phyloP scores from a whole-genome alignment of 495 filamentous ascomycete species.

The Hypoxylon intermedium region DNA sequence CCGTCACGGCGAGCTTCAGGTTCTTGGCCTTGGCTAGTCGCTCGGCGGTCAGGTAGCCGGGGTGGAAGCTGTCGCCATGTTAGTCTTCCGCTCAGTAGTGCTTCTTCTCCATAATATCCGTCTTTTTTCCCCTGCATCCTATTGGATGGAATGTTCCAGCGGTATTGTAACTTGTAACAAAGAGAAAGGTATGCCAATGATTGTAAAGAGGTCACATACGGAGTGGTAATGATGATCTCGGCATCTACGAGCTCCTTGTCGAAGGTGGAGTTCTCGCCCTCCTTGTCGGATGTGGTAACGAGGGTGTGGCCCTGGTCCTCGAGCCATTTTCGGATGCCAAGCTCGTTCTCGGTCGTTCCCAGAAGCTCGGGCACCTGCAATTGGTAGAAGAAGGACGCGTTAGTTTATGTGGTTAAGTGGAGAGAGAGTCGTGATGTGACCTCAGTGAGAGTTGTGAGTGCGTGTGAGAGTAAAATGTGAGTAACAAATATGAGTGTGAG shows the following conservation, averaged over 20 bases:
- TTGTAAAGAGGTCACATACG: conserved; percentile 63
- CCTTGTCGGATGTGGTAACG: conserved; percentile 97
- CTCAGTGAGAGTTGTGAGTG: neutral
- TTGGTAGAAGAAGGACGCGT: conserved; percentile 30
- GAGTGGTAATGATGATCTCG: conserved; percentile 98
- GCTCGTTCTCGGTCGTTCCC: conserved; percentile 97
- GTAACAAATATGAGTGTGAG: too few relatives aligned
- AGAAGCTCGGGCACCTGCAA: conserved; percentile 80
- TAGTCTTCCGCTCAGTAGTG: conserved; percentile 2
- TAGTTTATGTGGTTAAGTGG: conserved; percentile 29
- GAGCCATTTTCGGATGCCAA: conserved; percentile 94
- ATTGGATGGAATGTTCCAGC: too few relatives aligned
- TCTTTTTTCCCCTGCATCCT: neutral
- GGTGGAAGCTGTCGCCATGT: conserved; percentile 81
- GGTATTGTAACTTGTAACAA: too few relatives aligned
- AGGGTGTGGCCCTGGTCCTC: conserved; percentile 95
- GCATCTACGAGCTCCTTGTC: conserved; percentile 95
- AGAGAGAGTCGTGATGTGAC: conserved; percentile 13
- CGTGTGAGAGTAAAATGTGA: conserved; percentile 4
- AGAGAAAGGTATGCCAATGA: neutral
- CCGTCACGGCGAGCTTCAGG: conserved; percentile 94
- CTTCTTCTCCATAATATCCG: neutral
- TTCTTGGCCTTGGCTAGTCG: conserved; percentile 98
- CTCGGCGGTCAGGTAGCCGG: conserved; percentile 95
- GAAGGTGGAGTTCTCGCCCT: conserved; percentile 89